Evolutionary conservation across 2,329 filamentous ascomycete genomes (phyloP).

Genomic region (Cladophialophora yegresii): DNA sequence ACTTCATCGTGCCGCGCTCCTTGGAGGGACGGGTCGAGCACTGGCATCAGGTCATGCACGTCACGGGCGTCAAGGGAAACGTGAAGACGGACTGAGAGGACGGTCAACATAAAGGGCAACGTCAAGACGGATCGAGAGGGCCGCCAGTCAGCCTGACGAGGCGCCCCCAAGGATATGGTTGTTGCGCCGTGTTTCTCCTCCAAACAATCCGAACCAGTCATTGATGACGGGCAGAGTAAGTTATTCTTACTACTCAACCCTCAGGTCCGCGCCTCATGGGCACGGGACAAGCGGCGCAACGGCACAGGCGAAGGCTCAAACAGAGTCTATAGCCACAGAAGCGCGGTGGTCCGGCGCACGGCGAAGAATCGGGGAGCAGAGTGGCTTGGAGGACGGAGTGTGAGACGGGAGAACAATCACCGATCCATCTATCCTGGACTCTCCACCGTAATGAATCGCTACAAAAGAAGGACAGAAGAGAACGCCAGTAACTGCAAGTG

Average conservation of each 20-base stretch:
- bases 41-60: conserved; percentile 32
- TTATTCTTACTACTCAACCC: no score
- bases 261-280: no score
- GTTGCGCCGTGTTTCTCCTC: not conserved
- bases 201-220: not conserved
- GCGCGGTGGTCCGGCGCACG: no score
- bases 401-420: not conserved
- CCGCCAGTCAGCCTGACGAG: not conserved
- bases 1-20: conserved; percentile 31
- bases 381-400: not conserved
- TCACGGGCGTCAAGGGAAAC: conserved; percentile 32
- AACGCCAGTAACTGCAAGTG: not conserved
- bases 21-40: conserved; percentile 30
- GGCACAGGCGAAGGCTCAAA: no score
- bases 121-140: not conserved
- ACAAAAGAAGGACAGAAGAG: not conserved
- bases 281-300: no score
- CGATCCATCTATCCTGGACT: not conserved
- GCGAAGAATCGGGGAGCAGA: no score
- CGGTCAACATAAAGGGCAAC: no score
- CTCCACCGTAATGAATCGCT: not conserved
- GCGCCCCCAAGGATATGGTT: not conserved
- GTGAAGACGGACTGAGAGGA: not conserved
- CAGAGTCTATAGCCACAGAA: no score
- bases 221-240: not conserved